Conservation (phyloP, 805 yeast genomes). For the Ogataea glucozyma region DNA sequence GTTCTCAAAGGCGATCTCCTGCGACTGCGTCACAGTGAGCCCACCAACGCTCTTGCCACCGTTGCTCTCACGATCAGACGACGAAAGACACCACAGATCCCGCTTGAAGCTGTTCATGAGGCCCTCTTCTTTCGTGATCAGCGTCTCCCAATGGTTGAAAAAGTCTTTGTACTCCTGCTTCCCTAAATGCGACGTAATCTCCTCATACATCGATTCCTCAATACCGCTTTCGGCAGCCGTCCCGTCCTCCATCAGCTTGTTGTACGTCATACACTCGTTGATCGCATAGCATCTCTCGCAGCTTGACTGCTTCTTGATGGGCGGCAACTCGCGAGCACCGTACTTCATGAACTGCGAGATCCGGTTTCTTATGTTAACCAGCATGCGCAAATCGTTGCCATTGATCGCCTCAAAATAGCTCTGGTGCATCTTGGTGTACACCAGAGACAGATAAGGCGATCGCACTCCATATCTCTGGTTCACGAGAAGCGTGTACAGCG, state of each 20-base stretch:
- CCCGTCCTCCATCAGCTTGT: constrained; percentile 62
- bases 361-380: constrained; percentile 71
- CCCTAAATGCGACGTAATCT: constrained; percentile 51
- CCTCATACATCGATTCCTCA: constrained; percentile 45
- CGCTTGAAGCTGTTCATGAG: constrained; percentile 50
- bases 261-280: constrained; percentile 63
- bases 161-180: constrained; percentile 49
- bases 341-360: constrained; percentile 60
- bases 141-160: constrained; percentile 69
- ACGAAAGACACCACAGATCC: constrained; percentile 68
- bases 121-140: constrained; percentile 74
- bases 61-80: constrained; percentile 56
- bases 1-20: constrained; percentile 25
- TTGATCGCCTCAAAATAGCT: constrained; percentile 42
- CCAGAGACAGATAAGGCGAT: constrained; percentile 62
- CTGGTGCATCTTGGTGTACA: constrained; percentile 68
- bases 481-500: constrained; percentile 75
- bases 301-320: constrained; percentile 47
- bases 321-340: constrained; percentile 53
- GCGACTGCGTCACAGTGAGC: constrained; percentile 42
- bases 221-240: constrained; percentile 55
- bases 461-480: constrained; percentile 78
- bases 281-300: constrained; percentile 65
- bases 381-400: constrained; percentile 58
- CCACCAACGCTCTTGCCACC: constrained; percentile 61